Evolutionary conservation across 2,329 filamentous ascomycete genomes (phyloP).

Genomic region (Thermoascus crustaceus): DNA sequence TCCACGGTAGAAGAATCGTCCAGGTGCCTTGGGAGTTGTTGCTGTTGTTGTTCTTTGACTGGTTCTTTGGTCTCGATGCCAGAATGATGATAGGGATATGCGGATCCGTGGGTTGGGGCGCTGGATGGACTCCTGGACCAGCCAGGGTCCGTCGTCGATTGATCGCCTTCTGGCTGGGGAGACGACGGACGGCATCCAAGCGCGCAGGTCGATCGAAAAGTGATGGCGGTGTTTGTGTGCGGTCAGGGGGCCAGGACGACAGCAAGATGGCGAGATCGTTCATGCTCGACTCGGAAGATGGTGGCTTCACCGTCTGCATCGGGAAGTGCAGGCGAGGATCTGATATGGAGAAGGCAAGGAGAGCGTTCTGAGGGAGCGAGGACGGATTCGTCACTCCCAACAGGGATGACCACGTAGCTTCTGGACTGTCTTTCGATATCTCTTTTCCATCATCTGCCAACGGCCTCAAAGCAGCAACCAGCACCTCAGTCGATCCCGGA

Average conservation of each 20-base stretch:
- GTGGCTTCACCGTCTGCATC: slow-evolving; percentile 47
- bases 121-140: slow-evolving; percentile 55
- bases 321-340: slow-evolving; percentile 79
- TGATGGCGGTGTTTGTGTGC: slow-evolving; percentile 35
- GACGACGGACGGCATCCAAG: slow-evolving; percentile 55
- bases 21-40: slow-evolving; percentile 59
- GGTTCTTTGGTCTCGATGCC: slow-evolving; percentile 44
- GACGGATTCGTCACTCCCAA: slow-evolving; percentile 56
- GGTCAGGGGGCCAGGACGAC: slow-evolving; percentile 60
- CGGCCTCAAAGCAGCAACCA: slow-evolving; percentile 60
- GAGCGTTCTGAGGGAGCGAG: slow-evolving; percentile 58
- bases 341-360: slow-evolving; percentile 63
- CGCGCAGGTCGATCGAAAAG: slow-evolving; percentile 64
- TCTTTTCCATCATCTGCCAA: slow-evolving; percentile 14
- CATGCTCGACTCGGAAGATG: slow-evolving; percentile 27
- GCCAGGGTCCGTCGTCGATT: slow-evolving; percentile 64
- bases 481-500: slow-evolving; percentile 69
- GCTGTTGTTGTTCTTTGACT: slow-evolving; percentile 35
- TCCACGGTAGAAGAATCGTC: slow-evolving; percentile 84
- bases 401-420: slow-evolving; percentile 35
- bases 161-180: slow-evolving; percentile 69
- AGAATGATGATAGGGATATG: slow-evolving; percentile 69
- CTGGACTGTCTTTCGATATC: slow-evolving; percentile 21
- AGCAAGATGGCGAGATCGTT: slow-evolving; percentile 51
- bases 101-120: slow-evolving; percentile 55